Conservation (phyloP, 2,329 filamentous ascomycete species). For the Microdochium bolleyi region DNA sequence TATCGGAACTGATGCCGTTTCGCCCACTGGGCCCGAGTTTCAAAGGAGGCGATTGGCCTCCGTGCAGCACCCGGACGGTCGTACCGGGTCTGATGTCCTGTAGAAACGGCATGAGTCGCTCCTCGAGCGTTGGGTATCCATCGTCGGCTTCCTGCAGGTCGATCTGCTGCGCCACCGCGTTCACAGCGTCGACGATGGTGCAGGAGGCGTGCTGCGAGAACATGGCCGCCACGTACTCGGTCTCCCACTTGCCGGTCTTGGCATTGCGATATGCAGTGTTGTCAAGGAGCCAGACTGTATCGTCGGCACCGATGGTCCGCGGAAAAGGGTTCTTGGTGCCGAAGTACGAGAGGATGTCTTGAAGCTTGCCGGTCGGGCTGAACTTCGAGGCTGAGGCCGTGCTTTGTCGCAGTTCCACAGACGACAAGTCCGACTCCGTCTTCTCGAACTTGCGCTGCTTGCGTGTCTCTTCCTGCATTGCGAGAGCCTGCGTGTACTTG, state of each 20-base stretch:
- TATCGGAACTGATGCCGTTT: slow-evolving; percentile 64
- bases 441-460: slow-evolving; percentile 39
- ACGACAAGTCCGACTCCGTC: slow-evolving; percentile 37
- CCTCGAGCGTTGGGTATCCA: slow-evolving; percentile 51
- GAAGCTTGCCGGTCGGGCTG: slow-evolving; percentile 15
- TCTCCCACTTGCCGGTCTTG: slow-evolving; percentile 54
- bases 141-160: slow-evolving; percentile 55
- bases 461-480: slow-evolving; percentile 43
- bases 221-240: slow-evolving; percentile 75
- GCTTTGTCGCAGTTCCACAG: slow-evolving; percentile 17
- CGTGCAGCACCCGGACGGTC: slow-evolving; percentile 56
- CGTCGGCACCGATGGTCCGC: slow-evolving; percentile 50
- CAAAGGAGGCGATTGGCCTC: slow-evolving; percentile 27
- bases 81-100: slow-evolving; percentile 67
- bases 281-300: slow-evolving; percentile 84
- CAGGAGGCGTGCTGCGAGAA: slow-evolving; percentile 67
- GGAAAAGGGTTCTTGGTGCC: slow-evolving; percentile 49
- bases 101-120: slow-evolving; percentile 69
- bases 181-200: slow-evolving; percentile 59
- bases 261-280: slow-evolving; percentile 68
- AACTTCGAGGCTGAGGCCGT: slow-evolving; percentile 12
- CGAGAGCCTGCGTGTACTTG: slow-evolving; percentile 14
- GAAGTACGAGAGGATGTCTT: slow-evolving; percentile 39
- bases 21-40: slow-evolving; percentile 62
- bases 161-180: slow-evolving; percentile 60